Conservation (phyloP, 495 filamentous ascomycete genomes). For the Trichoderma gamsii region DNA sequence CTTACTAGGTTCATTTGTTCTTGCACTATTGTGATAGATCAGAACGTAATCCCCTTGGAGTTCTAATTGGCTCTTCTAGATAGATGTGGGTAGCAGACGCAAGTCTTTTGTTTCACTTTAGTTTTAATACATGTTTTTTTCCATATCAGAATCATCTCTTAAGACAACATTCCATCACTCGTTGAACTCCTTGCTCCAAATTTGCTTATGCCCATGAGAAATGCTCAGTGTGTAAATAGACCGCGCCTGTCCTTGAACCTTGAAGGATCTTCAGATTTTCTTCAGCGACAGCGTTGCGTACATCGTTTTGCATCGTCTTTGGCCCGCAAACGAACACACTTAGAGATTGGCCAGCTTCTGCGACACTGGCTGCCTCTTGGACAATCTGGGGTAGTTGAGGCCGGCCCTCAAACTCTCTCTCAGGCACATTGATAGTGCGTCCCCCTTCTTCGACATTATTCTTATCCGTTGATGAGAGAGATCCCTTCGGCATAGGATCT, state of each 20-base stretch:
- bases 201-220: neutral
- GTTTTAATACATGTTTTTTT: too few species aligned
- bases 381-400: neutral
- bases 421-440: neutral
- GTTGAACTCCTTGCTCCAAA: too few species aligned
- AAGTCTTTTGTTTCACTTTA: too few species aligned
- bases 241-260: neutral
- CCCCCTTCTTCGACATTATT: neutral
- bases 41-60: too few species aligned
- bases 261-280: neutral
- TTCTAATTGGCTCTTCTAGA: too few species aligned
- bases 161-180: too few species aligned
- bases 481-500: neutral
- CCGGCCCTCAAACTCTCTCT: neutral
- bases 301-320: neutral
- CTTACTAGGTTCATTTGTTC: neutral
- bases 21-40: too few species aligned
- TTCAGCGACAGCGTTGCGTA: neutral
- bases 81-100: too few species aligned
- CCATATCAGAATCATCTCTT: too few species aligned
- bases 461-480: neutral
- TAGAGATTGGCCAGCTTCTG: neutral
- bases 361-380: neutral
- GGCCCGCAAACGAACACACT: neutral
- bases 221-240: neutral